These are phyloP conservation scores for Papiliotrema flavescens DNA, from an alignment of 1,284 basidiomycete species.

Conservation along the genomic window DNA sequence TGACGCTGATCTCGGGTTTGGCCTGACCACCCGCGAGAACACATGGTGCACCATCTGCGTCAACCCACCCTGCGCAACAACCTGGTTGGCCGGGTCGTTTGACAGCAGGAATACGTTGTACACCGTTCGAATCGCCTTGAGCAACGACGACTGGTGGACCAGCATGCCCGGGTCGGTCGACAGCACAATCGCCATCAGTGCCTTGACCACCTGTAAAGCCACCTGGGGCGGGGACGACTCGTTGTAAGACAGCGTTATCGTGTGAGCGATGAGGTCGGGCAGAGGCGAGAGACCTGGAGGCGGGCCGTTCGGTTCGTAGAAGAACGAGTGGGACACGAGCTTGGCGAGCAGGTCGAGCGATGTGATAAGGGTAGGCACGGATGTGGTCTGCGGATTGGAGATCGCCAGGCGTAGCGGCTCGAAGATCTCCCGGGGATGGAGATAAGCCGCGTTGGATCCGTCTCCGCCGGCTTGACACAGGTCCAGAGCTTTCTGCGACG, in stretches of 20 bases:
- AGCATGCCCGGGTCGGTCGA: conserved; percentile 67
- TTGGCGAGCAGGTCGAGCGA: conserved; percentile 95
- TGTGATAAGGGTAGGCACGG: conserved; percentile 87
- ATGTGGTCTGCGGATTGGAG: conserved; percentile 66
- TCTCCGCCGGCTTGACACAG: conserved; percentile 68
- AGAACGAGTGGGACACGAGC: conserved; percentile 93
- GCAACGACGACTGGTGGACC: conserved; percentile 87
- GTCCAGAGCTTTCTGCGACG: conserved; percentile 75
- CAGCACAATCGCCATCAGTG: conserved; percentile 78
- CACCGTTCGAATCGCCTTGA: conserved; percentile 92
- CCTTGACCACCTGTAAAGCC: conserved; percentile 92
- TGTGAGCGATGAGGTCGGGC: conserved; percentile 86
- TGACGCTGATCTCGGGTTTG: conserved; percentile 18
- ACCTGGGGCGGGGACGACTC: conserved; percentile 83
- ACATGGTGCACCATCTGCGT: conserved; percentile 97
- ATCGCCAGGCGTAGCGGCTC: conserved; percentile 89
- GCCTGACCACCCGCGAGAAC: conserved; percentile 62
- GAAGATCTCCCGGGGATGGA: conserved; percentile 74
- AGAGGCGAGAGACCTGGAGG: conserved; percentile 61
- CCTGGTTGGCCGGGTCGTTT: conserved; percentile 84
- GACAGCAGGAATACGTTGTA: conserved; percentile 94
- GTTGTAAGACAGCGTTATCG: conserved; percentile 86
- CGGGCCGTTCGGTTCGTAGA: conserved; percentile 57
- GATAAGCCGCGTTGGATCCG: conserved; percentile 52
- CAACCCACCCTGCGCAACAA: conserved; percentile 91